A percentile compares a stretch with the other conserved stretches of the same genome.
phyloP scores from a whole-genome alignment of 306 rosid genomes.

The Sphenostylis stenocarpa region DNA sequence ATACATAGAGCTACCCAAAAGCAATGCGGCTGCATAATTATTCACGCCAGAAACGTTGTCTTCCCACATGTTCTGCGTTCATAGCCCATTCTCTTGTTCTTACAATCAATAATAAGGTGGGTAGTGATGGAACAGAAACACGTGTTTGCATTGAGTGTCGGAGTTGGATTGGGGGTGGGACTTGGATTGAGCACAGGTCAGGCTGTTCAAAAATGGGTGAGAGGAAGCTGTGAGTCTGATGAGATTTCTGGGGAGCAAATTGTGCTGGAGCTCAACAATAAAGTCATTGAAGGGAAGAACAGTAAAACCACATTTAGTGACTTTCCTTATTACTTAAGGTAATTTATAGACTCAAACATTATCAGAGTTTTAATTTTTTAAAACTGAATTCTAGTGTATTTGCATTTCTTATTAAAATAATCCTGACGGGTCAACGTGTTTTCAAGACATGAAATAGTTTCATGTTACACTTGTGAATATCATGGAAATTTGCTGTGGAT shows the following conservation, averaged over 20 bases:
- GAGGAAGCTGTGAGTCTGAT: slow-evolving; percentile 50
- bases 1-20: no score
- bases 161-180: slow-evolving; percentile 94
- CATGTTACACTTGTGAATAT: slow-evolving; percentile 30
- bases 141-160: slow-evolving; percentile 90
- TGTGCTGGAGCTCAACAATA: slow-evolving; percentile 62
- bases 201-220: slow-evolving; percentile 64
- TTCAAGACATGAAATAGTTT: neutral
- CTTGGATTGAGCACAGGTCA: slow-evolving; percentile 79
- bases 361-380: neutral
- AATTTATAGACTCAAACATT: slow-evolving; percentile 2
- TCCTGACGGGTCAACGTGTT: neutral
- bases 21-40: no score
- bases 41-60: no score
- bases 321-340: slow-evolving; percentile 90
- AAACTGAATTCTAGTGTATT: neutral
- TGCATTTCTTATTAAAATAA: neutral
- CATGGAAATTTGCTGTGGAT: slow-evolving; percentile 17
- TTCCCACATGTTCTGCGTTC: no score
- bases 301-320: slow-evolving; percentile 60
- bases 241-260: slow-evolving; percentile 72
- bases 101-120: no score
- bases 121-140: slow-evolving; percentile 84
- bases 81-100: no score
- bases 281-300: slow-evolving; percentile 62